Base-by-base conservation (phyloP, 73 alveolate genomes). In the Symbiodinium pilosum region DNA sequence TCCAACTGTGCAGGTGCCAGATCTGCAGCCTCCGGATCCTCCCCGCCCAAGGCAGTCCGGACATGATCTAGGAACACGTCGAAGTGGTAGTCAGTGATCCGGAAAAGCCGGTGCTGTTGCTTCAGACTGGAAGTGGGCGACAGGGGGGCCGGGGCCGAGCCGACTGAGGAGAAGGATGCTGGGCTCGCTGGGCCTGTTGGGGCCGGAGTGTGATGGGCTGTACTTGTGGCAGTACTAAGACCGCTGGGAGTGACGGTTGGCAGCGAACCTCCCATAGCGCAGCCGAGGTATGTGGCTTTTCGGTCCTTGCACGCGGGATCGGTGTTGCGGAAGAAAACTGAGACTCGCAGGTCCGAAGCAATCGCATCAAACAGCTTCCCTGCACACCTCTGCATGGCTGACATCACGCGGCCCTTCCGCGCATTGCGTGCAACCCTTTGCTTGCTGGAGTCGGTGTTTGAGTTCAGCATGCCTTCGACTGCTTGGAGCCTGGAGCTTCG, bases 221-320 rank as follows among this genome's bases (percentile, higher is more conserved):
- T 64, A 16, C 32, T 54, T n/a, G n/a, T n/a, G n/a, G n/a, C n/a
- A n/a, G n/a, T n/a, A n/a, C n/a, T n/a, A n/a, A n/a, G n/a, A 30
- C 26, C 32, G 81, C 81, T 64, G 38, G 32, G 81, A 5, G 81
- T 64, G 81, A 64, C 81, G 1, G 81, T 1, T 28, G 81, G 81
- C 56, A 91, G 43, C 36, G 77, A 43, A 41, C 97, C 97, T 21
- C 87, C 97, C 30, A 91, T 83, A 44, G 97, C 97, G 43, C 97
- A 91, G 97, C 97, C 97, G 81, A 91, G 40, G 43, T 91, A 91
- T 30, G 68, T 68, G 81, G 97, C 97, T 40, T 91, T 91, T n/a
- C 97, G 97, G 40, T 87, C 97, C 89, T 91, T 91, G 40, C 97
- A 91, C 16, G 97, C 97, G 21, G 97, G 97, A 36, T 91, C 97